A percentile compares a stretch with the other conserved stretches of the same genome.
phyloP scores from a whole-genome alignment of 73 alveolate species.

The Paramecium octaurelia region DNA sequence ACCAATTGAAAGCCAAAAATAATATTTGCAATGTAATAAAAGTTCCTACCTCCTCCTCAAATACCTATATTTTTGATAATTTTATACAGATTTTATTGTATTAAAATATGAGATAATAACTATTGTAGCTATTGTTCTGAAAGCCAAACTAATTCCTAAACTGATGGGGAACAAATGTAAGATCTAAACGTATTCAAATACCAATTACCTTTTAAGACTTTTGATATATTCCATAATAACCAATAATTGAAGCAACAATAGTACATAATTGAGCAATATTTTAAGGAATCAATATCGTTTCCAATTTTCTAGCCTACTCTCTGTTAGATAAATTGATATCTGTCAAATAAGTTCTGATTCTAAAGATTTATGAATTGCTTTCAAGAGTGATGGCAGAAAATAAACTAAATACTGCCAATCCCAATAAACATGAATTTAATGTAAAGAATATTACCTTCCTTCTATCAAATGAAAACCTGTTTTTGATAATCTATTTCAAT shows the following conservation, averaged over 20 bases:
- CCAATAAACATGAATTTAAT: slow-evolving; percentile 15
- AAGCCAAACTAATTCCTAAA: slow-evolving; percentile 12
- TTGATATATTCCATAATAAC: slow-evolving; percentile 25
- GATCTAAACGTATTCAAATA: neutral
- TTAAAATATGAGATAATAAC: neutral
- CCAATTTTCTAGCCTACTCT: neutral
- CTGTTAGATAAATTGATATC: neutral
- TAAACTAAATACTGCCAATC: slow-evolving; percentile 32
- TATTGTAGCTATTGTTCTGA: slow-evolving; percentile 8
- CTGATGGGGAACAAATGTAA: neutral
- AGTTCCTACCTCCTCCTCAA: slow-evolving; percentile 30
- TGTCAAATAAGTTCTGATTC: slow-evolving; percentile 36
- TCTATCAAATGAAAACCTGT: slow-evolving; percentile 42
- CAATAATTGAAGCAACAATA: slow-evolving; percentile 20
- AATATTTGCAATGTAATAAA: neutral
- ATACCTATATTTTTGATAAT: neutral
- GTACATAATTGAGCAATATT: slow-evolving; percentile 44
- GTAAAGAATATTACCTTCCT: slow-evolving; percentile 29
- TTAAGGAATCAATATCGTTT: slow-evolving; percentile 34
- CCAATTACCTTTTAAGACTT: neutral
- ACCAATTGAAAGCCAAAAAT: neutral
- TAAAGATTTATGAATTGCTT: slow-evolving; percentile 44
- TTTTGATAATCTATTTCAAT: slow-evolving; percentile 23
- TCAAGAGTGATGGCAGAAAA: slow-evolving; percentile 34
- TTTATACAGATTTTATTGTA: slow-evolving; percentile 10